Evolutionary conservation across 371 early-diverging fungal species (phyloP), one percentile per base, ranked within the genome.

Genomic region (Circinella umbellata): DNA sequence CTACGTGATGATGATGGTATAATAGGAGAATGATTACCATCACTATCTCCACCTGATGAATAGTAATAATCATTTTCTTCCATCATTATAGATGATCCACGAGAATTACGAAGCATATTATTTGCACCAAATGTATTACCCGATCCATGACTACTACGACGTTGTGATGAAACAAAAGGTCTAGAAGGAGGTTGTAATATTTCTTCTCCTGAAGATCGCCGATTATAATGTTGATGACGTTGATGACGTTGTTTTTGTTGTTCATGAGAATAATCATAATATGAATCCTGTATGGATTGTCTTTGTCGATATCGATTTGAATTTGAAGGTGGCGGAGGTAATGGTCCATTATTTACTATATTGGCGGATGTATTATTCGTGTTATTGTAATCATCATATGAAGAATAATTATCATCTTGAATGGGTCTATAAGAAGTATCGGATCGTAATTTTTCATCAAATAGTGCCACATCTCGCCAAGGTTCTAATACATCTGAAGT

Each of bases 121-220:
- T 68, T 64, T 13, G 73, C 73, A 6, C 73, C 73, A 69, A 73
- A 73, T 36, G 73, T 73, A 17, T 73, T 73, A 4, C 69, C 73
- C 6, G 73, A 73, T 27, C 69, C 69, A 39, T 73, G 68, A 46
- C 72, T 72, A 3, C 59, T 49, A 48, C 68, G 68, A 42, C 72
- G 63, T 9, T 37, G 51, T 4, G 61, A 61, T 14, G 51, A 53
- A 15, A 64, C 72, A 64, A 64, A 72, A 7, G 72, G 72, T 2
- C 55, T 49, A 20, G 72, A 59, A 34, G 72, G 72, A 4, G 72
- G 72, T 1, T 46, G 57, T 36, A 72, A 64, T 17, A 17, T n/a
- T 4, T 51, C 14, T 68, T 64, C 27, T 66, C 67, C 17, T 11
- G 11, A 9, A 6, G 42, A 42, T 42, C 3, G 27, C 54, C 63